Evolutionary conservation across 345 rosid genomes (phyloP), one percentile per base, ranked within the genome.

Genomic region (Pseudoturritis turrita): DNA sequence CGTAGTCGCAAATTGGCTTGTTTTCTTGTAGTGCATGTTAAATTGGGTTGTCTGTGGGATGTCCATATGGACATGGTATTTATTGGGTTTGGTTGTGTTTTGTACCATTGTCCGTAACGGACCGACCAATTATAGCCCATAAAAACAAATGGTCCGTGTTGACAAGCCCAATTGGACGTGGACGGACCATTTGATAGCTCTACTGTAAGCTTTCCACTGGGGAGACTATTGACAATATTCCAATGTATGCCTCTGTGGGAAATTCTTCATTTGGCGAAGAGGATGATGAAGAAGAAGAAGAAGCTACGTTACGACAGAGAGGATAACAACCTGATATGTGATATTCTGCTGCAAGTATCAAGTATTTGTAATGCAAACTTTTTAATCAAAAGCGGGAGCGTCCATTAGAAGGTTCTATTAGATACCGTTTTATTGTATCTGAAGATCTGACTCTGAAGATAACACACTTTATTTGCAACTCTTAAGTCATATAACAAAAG

Each of bases 201-300:
- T n/a, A n/a, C 97, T 28, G 96, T 96, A 74, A 89, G 93, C 74
- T 91, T 89, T 75, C 92, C 96, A 3, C 63, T 94, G 54, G 98
- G 91, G 82, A 85, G 97, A 78, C 73, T 94, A 64, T 58, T 91
- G 70, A 96, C 96, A 52, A 88, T 94, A 63, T 91, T 83, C 70
- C 97, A 89, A 54, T 94, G 98, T 71, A 88, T 69, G 80, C 90
- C 28, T 78, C 92, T 10, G 91, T 79, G 8, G 86, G 61, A 26
- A 92, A 89, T 36, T 80, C 56, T 75, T 62, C 82, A 13, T 29
- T 75, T 13, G 87, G 76, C 6, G 89, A 83, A 70, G 88, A 82
- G 65, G 84, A 71, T 15, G n/a, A n/a, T n/a, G 81, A 81, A 47
- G 83, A 36, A 76, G 78, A 80, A 60, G 80, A 65, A 15, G 61